phyloP scores from a whole-genome alignment of 495 filamentous ascomycete genomes.

The Hypoxylon crocopeplum region DNA sequence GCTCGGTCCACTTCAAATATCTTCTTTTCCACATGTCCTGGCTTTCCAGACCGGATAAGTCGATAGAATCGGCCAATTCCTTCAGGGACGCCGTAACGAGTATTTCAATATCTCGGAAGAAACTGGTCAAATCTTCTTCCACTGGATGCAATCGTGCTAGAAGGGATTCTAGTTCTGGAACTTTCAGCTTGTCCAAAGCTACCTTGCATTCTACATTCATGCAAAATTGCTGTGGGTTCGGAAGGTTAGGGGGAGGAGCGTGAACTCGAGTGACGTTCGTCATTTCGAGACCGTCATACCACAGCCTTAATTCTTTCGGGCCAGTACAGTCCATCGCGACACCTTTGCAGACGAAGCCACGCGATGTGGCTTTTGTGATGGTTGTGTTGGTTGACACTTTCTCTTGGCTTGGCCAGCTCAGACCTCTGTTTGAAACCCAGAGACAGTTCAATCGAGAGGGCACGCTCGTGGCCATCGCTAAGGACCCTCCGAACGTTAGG shows the following conservation, averaged over 20 bases:
- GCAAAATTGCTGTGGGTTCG: constrained; percentile 7
- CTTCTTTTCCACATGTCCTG: background rate
- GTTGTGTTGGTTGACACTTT: background rate
- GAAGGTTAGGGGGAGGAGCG: background rate
- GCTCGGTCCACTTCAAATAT: constrained; percentile 3
- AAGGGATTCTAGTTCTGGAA: background rate
- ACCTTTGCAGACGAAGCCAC: constrained; percentile 2
- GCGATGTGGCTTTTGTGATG: background rate
- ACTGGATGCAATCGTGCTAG: constrained; percentile 1
- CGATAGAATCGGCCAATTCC: background rate
- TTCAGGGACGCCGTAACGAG: background rate
- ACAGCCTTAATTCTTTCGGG: constrained; percentile 1
- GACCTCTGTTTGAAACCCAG: constrained; percentile 15
- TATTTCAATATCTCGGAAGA: background rate
- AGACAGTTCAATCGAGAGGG: constrained; percentile 9
- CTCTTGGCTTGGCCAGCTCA: background rate
- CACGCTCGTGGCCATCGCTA: constrained; percentile 14
- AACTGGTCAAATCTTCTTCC: background rate
- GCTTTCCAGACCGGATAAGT: background rate
- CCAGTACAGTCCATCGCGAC: background rate
- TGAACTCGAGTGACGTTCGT: background rate
- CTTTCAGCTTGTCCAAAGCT: constrained; percentile 1
- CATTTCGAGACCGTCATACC: constrained; percentile 20
- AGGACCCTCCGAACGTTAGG: constrained; percentile 10
- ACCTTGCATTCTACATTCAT: constrained; percentile 13